Evolutionary conservation across 169 alveolate species (phyloP), one percentile per base, ranked within the genome.

Genomic region (Condylostoma magnum): DNA sequence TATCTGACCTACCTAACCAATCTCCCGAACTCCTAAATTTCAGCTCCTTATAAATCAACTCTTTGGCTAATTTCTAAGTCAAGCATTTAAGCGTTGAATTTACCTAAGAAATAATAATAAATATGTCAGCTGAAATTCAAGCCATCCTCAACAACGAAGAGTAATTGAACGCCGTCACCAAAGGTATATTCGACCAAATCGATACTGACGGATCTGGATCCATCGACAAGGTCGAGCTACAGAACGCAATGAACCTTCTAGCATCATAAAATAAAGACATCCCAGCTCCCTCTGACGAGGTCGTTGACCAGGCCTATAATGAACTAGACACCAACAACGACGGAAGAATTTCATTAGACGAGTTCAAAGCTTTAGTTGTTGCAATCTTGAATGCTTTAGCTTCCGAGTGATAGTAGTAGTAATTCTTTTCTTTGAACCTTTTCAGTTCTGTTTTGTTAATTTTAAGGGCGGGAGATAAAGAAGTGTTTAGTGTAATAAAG

Each of bases 141-240:
- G 67, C 44, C 6, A 72, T 72, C n/a, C 48, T 72, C 25, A 34
- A 15, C n/a, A 36, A 77, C 68, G 84, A 77, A 33, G 52, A 36
- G 18, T 68, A 58, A 69, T 68, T 77, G 28, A 77, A 60, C 52
- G 73, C 55, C 55, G 76, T 77, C 6, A 52, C 79, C 46, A 67
- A 68, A 44, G 69, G 68, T 15, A 58, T 69, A 22, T 77, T 77
- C 44, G 66, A 57, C 30, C 53, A 47, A 33, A 79, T 69, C 28
- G 84, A 77, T 51, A 68, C 69, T 46, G 79, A 77, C 52, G 41
- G 43, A 4, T 77, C 84, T 5, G 84, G 84, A 8, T n/a, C 31
- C n/a, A 77, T 77, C 36, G 69, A 70, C 22, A 46, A 66, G n/a
- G 60, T 43, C 30, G 84, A 77, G 60, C 66, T 77, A 41, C 48